Percentiles rank a stretch among this genome's conserved stretches.
phyloP scores from a whole-genome alignment of 1,139 yeast genomes.

The Pichia sp. region DNA sequence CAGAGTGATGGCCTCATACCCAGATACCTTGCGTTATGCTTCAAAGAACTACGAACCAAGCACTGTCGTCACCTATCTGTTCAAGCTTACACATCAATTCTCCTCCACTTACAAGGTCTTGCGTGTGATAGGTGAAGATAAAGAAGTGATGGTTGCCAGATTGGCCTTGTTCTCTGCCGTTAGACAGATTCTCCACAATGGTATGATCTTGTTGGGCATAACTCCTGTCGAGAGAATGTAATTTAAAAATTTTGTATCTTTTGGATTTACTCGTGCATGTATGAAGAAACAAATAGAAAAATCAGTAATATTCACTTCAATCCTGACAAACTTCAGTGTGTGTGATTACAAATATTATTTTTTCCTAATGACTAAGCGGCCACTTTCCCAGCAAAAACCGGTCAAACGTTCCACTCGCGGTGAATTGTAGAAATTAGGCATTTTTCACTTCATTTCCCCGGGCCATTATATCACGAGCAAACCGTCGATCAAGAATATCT shows the following conservation, averaged over 20 bases:
- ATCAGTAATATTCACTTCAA: background rate
- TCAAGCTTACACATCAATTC: conserved; percentile 87
- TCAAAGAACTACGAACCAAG: conserved; percentile 87
- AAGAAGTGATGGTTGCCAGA: conserved; percentile 84
- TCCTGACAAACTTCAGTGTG: background rate
- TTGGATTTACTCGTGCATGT: background rate
- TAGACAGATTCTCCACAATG: conserved; percentile 84
- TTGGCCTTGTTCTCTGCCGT: conserved; percentile 89
- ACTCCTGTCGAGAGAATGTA: conserved; percentile 99
- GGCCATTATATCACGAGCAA: background rate
- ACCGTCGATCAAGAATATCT: too few species aligned
- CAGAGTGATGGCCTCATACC: conserved; percentile 83
- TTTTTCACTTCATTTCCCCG: background rate
- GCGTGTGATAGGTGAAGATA: conserved; percentile 97
- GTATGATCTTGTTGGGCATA: conserved; percentile 85
- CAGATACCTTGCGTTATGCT: conserved; percentile 84
- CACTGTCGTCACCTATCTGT: conserved; percentile 88
- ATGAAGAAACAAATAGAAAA: background rate
- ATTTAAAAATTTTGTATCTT: conserved; percentile 10
- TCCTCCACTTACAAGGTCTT: conserved; percentile 92
- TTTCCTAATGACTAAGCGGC: background rate
- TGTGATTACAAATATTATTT: background rate
- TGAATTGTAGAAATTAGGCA: background rate
- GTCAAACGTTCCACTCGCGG: background rate
- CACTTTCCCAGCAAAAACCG: background rate